Base-by-base conservation (phyloP, 2,329 filamentous ascomycete genomes). In the Hortaea werneckii region DNA sequence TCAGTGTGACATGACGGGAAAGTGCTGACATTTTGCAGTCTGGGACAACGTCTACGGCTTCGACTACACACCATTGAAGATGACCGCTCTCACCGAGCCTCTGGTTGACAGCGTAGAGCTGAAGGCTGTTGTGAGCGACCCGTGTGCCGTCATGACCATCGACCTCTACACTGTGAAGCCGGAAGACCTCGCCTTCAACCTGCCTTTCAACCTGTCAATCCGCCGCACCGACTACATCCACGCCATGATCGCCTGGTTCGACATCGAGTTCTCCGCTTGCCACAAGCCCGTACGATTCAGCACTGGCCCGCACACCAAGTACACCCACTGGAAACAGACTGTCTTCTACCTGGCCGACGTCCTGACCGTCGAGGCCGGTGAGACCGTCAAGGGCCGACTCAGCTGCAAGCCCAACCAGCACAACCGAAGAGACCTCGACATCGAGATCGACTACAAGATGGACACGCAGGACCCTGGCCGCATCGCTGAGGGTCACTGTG, bases 321-420 rank as follows among this genome's bases (percentile, higher is more conserved):
- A 96, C 73, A 98, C 92, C 12, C 92, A 98, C 77, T 98, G 92
- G 92, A 98, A 98, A 75, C 92, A 98, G 75, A 98, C 92, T 9
- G 92, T 98, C 52, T 96, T 98, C 73, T 98, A 98, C 72, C 76
- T 98, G 53, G 80, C 85, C 61, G 89, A 98, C 57, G 86, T 95
- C 30, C 73, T 98, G 54, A 96, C 89, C 12, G 88, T 95, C 34
- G 83, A 94, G 67, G 77, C 87, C 62, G 87, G 84, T 47, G 92
- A 98, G 74, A 75, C 79, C 60, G 76, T 98, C 49, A 70, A 73
- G 49, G 86, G 87, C 60, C 73, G 76, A 29, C 72, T 98, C 37
- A 76, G 80, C 53, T 94, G 90, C 72, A 84, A 82, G 69, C 92
- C 92, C 44, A 98, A 95, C 65, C 77, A 84, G 53, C 89, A 92